Conservation (phyloP, 495 filamentous ascomycete species). For the Wilcoxina mikolae region DNA sequence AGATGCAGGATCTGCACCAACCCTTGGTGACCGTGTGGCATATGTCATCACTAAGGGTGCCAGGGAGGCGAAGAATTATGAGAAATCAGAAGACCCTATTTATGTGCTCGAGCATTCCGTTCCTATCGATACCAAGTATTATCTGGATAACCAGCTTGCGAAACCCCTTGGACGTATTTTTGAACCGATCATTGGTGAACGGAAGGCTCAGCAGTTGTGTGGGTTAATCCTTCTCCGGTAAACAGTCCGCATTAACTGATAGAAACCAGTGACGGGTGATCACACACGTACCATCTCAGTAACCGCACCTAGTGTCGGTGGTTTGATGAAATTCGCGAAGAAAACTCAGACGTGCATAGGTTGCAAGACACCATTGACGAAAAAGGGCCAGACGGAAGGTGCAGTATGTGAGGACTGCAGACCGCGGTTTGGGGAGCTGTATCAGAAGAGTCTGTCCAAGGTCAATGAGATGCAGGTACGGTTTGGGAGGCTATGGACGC, state of each 20-base stretch:
- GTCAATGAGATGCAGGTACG: constrained; percentile 82
- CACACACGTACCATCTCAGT: constrained; percentile 88
- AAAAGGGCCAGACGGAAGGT: constrained; percentile 62
- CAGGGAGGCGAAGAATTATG: constrained; percentile 78
- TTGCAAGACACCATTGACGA: constrained; percentile 85
- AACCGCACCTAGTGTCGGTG: constrained; percentile 74
- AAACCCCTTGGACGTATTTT: constrained; percentile 92
- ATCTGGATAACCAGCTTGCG: constrained; percentile 93
- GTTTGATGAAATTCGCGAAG: constrained; percentile 96
- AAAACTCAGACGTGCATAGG: constrained; percentile 97
- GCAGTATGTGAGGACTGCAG: constrained; percentile 79
- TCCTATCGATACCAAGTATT: constrained; percentile 97
- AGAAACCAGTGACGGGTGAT: constrained; percentile 50
- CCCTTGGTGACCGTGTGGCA: constrained; percentile 86
- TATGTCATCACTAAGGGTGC: constrained; percentile 96
- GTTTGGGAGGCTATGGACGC: constrained; percentile 90
- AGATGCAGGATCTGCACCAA: constrained; percentile 87
- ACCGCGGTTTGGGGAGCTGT: constrained; percentile 77
- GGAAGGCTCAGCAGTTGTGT: constrained; percentile 62
- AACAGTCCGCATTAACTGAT: neutral
- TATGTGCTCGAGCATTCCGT: constrained; percentile 96
- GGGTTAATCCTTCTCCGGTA: neutral
- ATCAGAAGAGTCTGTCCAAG: constrained; percentile 75
- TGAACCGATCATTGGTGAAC: constrained; percentile 88
- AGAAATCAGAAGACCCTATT: constrained; percentile 89